A percentile compares a stretch with the other conserved stretches of the same genome.
These are phyloP conservation scores for Periglandula ipomoeae DNA, from an alignment of 2,329 filamentous ascomycete species.

Conservation along the genomic window DNA sequence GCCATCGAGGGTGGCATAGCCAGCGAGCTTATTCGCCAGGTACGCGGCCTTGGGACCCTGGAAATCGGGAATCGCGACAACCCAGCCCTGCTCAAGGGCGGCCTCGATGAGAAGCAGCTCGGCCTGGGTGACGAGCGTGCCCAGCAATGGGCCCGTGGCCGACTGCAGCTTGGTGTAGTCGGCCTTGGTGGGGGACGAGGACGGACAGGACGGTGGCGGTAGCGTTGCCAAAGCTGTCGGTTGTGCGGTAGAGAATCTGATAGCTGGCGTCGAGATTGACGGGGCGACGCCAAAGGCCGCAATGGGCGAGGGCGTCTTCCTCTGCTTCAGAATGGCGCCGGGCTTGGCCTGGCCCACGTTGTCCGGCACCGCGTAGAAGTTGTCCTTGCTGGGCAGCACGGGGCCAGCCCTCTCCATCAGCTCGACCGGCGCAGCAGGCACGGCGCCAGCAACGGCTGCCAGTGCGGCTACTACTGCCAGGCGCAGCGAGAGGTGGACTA, in stretches of 20 bases:
- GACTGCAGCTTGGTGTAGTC: conserved; percentile 25
- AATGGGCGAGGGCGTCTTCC: conserved; percentile 8
- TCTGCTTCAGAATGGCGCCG: conserved; percentile 10
- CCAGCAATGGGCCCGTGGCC: conserved; percentile 30
- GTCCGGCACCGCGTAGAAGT: conserved; percentile 12
- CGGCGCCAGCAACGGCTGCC: too few species aligned
- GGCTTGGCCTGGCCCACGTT: neutral
- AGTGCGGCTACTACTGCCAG: too few species aligned
- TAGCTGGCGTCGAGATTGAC: conserved; percentile 11
- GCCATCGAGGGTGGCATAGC: conserved; percentile 33
- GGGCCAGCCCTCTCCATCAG: too few species aligned
- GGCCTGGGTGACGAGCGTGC: conserved; percentile 18
- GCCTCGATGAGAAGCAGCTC: conserved; percentile 16
- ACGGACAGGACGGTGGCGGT: conserved; percentile 29
- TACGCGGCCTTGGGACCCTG: conserved; percentile 34
- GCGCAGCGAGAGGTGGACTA: too few species aligned
- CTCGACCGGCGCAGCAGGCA: too few species aligned
- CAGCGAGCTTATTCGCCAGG: conserved; percentile 29
- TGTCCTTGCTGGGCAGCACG: conserved; percentile 10
- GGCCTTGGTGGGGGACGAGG: conserved; percentile 24
- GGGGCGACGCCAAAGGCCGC: conserved; percentile 11
- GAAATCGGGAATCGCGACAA: conserved; percentile 41
- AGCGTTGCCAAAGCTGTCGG: conserved; percentile 23
- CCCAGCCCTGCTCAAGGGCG: conserved; percentile 33
- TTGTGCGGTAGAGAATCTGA: conserved; percentile 32